A percentile compares a stretch with the other conserved stretches of the same genome.
These are phyloP conservation scores for Fusarium proliferatum DNA, from an alignment of 2,329 filamentous ascomycete species.

Conservation along the genomic window DNA sequence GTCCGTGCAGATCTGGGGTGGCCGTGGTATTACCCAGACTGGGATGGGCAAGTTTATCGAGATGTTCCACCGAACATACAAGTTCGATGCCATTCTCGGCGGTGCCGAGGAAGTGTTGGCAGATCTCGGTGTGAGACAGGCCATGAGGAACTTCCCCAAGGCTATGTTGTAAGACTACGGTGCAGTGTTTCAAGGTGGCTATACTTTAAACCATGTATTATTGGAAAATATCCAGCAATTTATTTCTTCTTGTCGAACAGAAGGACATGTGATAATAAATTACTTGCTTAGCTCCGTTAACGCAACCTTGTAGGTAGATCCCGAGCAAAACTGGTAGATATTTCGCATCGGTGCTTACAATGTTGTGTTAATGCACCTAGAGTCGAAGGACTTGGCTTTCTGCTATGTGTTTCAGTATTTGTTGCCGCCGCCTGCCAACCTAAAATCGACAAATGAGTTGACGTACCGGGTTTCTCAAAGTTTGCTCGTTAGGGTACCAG, in stretches of 20 bases:
- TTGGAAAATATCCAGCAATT: neutral
- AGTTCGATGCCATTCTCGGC: conserved; percentile 82
- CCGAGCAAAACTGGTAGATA: neutral
- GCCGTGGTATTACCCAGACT: conserved; percentile 80
- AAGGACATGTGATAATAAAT: neutral
- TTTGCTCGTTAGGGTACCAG: too few relatives aligned
- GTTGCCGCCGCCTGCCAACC: neutral
- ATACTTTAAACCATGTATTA: conserved; percentile 7
- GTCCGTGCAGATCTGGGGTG: conserved; percentile 87
- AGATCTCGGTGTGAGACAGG: conserved; percentile 85
- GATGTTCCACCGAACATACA: conserved; percentile 86
- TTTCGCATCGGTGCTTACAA: neutral
- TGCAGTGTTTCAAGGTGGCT: neutral
- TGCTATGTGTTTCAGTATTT: neutral
- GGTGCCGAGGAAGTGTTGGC: conserved; percentile 86
- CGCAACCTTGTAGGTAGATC: neutral
- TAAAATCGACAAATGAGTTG: neutral
- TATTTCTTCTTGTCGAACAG: neutral
- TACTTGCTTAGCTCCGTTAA: neutral
- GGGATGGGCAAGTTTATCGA: conserved; percentile 88
- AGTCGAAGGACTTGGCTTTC: neutral
- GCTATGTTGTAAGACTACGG: conserved; percentile 71
- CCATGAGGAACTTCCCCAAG: conserved; percentile 86
- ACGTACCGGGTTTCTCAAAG: neutral
- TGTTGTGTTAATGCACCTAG: neutral